Base-by-base conservation (phyloP, 257 asterid genomes). In the Plantago ovata region DNA sequence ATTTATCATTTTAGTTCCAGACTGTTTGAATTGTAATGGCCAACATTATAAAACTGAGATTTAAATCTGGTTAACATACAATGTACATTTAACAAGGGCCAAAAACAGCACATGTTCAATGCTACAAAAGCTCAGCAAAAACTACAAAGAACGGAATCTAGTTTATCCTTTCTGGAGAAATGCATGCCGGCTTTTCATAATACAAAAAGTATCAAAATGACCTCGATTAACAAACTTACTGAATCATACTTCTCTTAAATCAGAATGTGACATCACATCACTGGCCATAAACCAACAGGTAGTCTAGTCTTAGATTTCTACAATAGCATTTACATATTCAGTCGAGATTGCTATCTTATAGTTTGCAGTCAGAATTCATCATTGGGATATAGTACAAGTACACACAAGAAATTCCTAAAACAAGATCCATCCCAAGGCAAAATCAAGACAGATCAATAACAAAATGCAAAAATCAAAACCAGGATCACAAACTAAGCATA, bases 151-250 rank as follows among this genome's bases (percentile, higher is more conserved):
- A 3, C 36, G 36, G 7, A 28, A 28, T 28, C 36, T 8, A 3
- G 36, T 28, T 24, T 28, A 28, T 28, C 36, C 36, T 28, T 28
- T 28, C 36, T 28, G 7, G 24, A 20, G 56, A 56, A 61, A 48
- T 38, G 28, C n/a, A 21, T 14, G 45, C 43, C 49, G 16, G 56
- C 59, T 53, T 62, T 21, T 54, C 9, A 46, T n/a, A 41, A 32
- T 38, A 24, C 52, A 40, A 33, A 11, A 56, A 56, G n/a, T n/a
- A 50, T 45, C 53, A 19, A 38, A 62, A 56, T 33, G 24, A 49
- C 40, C 49, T 59, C 23, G 24, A 39, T 62, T 36, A 13, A 58
- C 38, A 56, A 67, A 61, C 49, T 22, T 58, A 62, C 63, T 18
- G 36, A 48, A 42, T 22, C 44, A 40, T 42, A 41, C 56, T 64